Evolutionary conservation across 202 grass and related monocot genomes (phyloP), one percentile per base, ranked within the genome.

Genomic region (Miscanthus sacchariflorus): DNA sequence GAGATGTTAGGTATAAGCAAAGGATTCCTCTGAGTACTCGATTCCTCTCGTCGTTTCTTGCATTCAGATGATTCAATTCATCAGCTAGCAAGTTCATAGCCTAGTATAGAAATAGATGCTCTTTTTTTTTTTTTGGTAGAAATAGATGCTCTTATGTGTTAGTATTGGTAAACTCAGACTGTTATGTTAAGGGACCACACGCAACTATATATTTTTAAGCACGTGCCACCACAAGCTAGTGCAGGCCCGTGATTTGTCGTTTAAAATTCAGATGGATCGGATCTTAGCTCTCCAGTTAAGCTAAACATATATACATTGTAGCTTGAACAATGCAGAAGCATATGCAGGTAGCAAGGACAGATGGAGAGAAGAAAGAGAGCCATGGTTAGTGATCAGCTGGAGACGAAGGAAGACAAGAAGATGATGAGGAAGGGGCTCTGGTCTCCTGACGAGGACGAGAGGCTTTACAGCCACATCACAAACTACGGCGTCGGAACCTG

Each of bases 371-470:
- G 17, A 52, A 25, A 33, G 45, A 75, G 24, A 13, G 28, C 28
- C 28, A 30, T 24, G 45, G 24, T 76, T 10, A 52, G 45, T 30
- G 10, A 72, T 19, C 19, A 9, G 19, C 19, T n/a, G 71, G 21
- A 44, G 39, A 44, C 43, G 43, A 18, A 75, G 23, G 44, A 75
- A 30, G 24, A 33, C 0, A 45, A 46, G 21, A 25, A 45, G 40
- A 52, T 11, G 25, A 52, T 76, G 14, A 76, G 45, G 46, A 76
- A 76, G 25, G 73, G 44, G 44, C 45, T 30, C 0, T 76, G 45
- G 45, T 76, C 45, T 4, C 73, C 73, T 76, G 73, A 18, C 15
- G 73, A 76, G 48, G 73, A 76, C 44, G 73, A 50, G 45, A 76
- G 45, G 45, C 73, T 76, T 30, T 76, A 19, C 45, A 50, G 14